These are phyloP conservation scores for Thamnidium elegans DNA, from an alignment of 192 early-diverging fungal genomes.

Conservation along the genomic window DNA sequence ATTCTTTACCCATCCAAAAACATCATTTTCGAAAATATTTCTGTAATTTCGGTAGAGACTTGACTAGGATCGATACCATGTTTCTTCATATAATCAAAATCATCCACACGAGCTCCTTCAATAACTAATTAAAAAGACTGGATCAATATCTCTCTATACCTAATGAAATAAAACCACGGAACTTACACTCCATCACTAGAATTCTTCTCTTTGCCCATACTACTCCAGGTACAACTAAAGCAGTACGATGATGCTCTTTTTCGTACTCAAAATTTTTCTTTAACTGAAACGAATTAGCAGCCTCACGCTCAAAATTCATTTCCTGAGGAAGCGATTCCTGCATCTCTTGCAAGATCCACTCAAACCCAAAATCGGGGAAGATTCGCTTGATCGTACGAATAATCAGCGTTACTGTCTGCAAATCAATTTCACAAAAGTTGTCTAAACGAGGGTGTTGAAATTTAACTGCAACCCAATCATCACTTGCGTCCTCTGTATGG, in stretches of 20 bases:
- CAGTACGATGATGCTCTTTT: constrained; percentile 30
- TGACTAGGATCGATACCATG: constrained; percentile 72
- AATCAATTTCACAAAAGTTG: constrained; percentile 76
- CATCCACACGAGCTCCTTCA: constrained; percentile 73
- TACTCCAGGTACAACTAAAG: constrained; percentile 77
- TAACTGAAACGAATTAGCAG: constrained; percentile 70
- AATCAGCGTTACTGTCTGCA: constrained; percentile 65
- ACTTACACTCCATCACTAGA: constrained; percentile 84
- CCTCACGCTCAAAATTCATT: constrained; percentile 82
- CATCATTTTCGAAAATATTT: constrained; percentile 87
- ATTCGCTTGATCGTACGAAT: constrained; percentile 62
- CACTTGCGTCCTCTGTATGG: constrained; percentile 31
- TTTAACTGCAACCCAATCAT: constrained; percentile 80
- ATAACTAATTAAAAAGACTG: constrained; percentile 32
- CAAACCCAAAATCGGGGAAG: constrained; percentile 91
- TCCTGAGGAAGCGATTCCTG: constrained; percentile 78
- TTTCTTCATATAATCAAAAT: constrained; percentile 62
- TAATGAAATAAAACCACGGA: neutral
- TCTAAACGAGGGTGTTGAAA: constrained; percentile 86
- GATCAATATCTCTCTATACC: neutral
- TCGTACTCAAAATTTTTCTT: constrained; percentile 53
- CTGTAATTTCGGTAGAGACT: constrained; percentile 74
- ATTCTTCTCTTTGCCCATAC: constrained; percentile 74
- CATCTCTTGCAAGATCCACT: constrained; percentile 89
- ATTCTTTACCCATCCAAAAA: constrained; percentile 64